Conservation (phyloP, 2,329 filamentous ascomycete species). For the Aspergillus ruber region DNA sequence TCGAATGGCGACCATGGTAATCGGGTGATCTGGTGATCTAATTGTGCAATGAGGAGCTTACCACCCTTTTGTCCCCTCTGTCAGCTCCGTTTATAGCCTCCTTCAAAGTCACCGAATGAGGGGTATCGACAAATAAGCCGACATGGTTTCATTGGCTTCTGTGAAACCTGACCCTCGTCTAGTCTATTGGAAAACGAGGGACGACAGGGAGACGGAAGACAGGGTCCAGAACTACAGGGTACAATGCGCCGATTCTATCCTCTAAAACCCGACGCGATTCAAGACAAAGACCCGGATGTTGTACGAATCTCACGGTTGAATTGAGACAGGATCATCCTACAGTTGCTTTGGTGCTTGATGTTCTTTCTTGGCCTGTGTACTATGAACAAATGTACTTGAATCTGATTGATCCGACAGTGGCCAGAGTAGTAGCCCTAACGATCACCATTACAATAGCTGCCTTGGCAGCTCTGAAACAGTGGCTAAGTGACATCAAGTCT, state of each 20-base stretch:
- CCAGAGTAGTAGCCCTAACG: no score
- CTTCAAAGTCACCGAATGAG: neutral
- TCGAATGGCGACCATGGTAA: conserved; percentile 8
- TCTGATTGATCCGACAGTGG: no score
- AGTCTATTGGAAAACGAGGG: no score
- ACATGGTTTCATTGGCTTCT: neutral
- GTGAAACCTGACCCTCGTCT: neutral
- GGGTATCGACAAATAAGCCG: neutral
- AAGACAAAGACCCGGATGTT: neutral
- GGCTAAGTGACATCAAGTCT: no score
- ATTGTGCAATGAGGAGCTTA: neutral
- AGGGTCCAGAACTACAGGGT: no score
- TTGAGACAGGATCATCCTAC: neutral
- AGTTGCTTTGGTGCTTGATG: neutral
- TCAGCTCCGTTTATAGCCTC: no score
- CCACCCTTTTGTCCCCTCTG: neutral
- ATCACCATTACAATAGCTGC: no score
- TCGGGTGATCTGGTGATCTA: neutral
- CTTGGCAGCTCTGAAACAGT: no score
- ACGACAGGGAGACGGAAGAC: no score
- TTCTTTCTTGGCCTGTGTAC: no score
- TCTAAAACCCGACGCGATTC: neutral
- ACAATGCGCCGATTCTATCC: no score
- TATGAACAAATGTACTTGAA: no score
- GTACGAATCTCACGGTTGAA: neutral